These are phyloP conservation scores for Fusarium sp. DNA, from an alignment of 2,329 filamentous ascomycete genomes.

Conservation along the genomic window DNA sequence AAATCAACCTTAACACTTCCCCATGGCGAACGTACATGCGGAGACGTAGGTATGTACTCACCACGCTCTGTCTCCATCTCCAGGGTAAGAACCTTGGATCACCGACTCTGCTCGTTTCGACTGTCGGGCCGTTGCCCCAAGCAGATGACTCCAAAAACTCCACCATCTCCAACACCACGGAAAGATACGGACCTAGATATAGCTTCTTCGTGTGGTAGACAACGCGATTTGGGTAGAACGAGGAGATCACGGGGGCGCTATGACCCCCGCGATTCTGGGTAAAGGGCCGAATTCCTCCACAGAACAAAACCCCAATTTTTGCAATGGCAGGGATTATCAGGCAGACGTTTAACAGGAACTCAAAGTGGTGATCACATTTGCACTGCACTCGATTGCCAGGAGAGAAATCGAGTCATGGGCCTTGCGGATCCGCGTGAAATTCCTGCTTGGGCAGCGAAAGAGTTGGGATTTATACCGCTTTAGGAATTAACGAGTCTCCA, in stretches of 20 bases:
- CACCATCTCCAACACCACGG: conserved; percentile 4
- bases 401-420: not conserved
- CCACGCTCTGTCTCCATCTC: not conserved
- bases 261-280: conserved; percentile 32
- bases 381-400: too few relatives aligned
- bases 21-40: not conserved
- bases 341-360: conserved; percentile 4
- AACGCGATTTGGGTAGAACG: conserved; percentile 5
- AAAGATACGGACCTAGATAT: conserved; percentile 10
- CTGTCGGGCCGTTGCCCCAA: conserved; percentile 11
- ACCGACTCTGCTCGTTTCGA: not conserved
- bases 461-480: conserved; percentile 4
- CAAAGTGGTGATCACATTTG: not conserved
- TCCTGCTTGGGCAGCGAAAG: not conserved
- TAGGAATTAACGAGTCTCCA: not conserved
- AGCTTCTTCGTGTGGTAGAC: conserved; percentile 5
- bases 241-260: conserved; percentile 25
- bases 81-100: not conserved
- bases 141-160: conserved; percentile 23
- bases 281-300: conserved; percentile 27
- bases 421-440: not conserved
- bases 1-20: conserved; percentile 24
- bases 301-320: conserved; percentile 7
- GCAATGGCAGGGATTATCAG: not conserved
- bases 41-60: not conserved